phyloP scores from a whole-genome alignment of 495 filamentous ascomycete species.

The Lophium mytilinum region DNA sequence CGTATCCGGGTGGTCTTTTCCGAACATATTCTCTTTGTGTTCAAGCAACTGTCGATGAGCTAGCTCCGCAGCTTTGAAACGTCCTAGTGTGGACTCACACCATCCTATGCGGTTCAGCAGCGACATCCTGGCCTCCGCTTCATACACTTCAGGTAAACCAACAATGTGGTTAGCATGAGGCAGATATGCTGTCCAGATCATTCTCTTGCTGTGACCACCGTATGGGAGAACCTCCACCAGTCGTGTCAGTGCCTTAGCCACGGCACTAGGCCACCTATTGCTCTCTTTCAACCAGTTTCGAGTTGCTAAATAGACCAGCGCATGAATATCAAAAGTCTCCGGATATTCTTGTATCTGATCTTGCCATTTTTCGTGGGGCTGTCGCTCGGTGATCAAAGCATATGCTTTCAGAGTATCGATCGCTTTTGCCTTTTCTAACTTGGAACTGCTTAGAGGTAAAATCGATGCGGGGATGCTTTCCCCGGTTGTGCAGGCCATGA shows the following conservation, averaged over 20 bases:
- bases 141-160: neutral
- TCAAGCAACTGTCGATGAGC: neutral
- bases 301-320: conserved; percentile 32
- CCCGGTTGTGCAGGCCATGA: conserved; percentile 21
- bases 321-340: conserved; percentile 23
- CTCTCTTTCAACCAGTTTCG: neutral
- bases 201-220: neutral
- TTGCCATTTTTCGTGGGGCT: neutral
- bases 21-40: neutral
- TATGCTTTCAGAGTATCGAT: conserved; percentile 13
- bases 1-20: neutral
- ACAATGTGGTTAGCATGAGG: neutral
- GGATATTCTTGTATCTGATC: neutral
- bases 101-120: neutral
- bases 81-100: neutral
- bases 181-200: neutral
- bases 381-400: conserved; percentile 26
- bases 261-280: neutral
- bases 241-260: neutral
- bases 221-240: neutral
- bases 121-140: neutral
- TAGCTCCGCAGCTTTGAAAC: neutral
- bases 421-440: neutral
- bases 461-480: conserved; percentile 27
- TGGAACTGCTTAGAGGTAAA: neutral